Conservation (phyloP, 2,329 filamentous ascomycete species). For the Coniochaeta pulveracea region DNA sequence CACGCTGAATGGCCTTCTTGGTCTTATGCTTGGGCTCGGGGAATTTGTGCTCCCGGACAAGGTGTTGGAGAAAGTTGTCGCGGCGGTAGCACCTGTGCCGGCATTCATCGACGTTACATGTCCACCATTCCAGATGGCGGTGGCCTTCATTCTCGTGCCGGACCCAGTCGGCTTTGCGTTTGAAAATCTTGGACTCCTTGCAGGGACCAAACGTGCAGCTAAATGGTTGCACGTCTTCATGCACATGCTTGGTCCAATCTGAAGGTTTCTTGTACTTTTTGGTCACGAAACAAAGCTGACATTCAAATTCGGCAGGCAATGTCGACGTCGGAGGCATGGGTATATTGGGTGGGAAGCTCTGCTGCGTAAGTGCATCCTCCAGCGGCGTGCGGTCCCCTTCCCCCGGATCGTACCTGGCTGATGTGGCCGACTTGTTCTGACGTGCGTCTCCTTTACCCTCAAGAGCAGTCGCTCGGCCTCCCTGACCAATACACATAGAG, state of each 20-base stretch:
- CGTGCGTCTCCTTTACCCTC: conserved; percentile 48
- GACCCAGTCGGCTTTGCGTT: conserved; percentile 92
- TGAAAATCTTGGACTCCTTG: conserved; percentile 80
- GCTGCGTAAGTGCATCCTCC: conserved; percentile 58
- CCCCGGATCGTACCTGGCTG: conserved; percentile 41
- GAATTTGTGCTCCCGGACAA: conserved; percentile 84
- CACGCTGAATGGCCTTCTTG: conserved; percentile 54
- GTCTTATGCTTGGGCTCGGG: conserved; percentile 70
- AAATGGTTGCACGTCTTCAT: conserved; percentile 87
- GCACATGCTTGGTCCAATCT: conserved; percentile 94
- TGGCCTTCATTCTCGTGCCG: conserved; percentile 89
- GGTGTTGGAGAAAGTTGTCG: conserved; percentile 87
- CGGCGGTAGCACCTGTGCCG: conserved; percentile 74
- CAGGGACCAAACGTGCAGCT: conserved; percentile 84
- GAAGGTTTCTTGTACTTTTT: conserved; percentile 87
- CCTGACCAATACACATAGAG: conserved; percentile 51
- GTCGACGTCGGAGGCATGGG: conserved; percentile 67
- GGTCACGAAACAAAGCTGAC: conserved; percentile 71
- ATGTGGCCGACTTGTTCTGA: conserved; percentile 41
- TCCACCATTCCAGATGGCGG: conserved; percentile 84
- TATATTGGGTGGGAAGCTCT: conserved; percentile 71
- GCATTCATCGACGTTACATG: conserved; percentile 71
- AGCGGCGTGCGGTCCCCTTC: conserved; percentile 57
- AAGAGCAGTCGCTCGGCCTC: conserved; percentile 52
- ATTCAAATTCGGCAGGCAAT: conserved; percentile 82